phyloP scores from a whole-genome alignment of 2,329 filamentous ascomycete genomes.

The Hyphodiscus sp. region DNA sequence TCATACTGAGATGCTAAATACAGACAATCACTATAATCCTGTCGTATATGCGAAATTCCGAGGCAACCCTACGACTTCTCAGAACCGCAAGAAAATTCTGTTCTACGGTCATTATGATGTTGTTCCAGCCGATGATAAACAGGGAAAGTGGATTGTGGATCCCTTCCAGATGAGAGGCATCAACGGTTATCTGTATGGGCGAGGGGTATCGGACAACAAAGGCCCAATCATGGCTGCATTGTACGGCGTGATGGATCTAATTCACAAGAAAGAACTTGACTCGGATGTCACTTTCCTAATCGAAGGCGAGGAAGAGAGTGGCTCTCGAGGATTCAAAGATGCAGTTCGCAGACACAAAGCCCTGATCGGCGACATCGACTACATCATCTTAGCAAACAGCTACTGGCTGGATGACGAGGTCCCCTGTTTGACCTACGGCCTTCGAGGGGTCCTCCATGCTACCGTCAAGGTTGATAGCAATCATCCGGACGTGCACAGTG shows the following conservation, averaged over 20 bases:
- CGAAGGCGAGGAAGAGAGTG: slow-evolving; percentile 94
- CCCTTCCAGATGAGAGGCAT: slow-evolving; percentile 86
- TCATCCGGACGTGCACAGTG: slow-evolving; percentile 85
- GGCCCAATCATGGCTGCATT: slow-evolving; percentile 90
- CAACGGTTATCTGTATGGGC: slow-evolving; percentile 89
- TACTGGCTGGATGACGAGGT: slow-evolving; percentile 98
- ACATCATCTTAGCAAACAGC: slow-evolving; percentile 91
- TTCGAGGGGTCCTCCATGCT: slow-evolving; percentile 89
- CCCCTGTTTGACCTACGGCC: slow-evolving; percentile 89
- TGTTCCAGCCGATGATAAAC: slow-evolving; percentile 78
- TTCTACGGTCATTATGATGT: slow-evolving; percentile 99
- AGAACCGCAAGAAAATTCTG: slow-evolving; percentile 73
- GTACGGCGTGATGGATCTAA: slow-evolving; percentile 85
- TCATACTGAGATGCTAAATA: slow-evolving; percentile 82
- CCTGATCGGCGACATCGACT: slow-evolving; percentile 84
- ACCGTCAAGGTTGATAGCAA: slow-evolving; percentile 82
- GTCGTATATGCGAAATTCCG: slow-evolving; percentile 89
- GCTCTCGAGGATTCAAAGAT: slow-evolving; percentile 83
- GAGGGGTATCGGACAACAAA: slow-evolving; percentile 97
- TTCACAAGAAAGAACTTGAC: slow-evolving; percentile 73
- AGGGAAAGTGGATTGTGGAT: slow-evolving; percentile 77
- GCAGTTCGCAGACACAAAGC: slow-evolving; percentile 74
- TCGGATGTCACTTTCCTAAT: slow-evolving; percentile 92
- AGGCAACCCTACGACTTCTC: slow-evolving; percentile 60
- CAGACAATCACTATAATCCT: slow-evolving; percentile 71